These are phyloP conservation scores for Calonectria crousiana DNA, from an alignment of 2,329 filamentous ascomycete genomes.

Conservation along the genomic window DNA sequence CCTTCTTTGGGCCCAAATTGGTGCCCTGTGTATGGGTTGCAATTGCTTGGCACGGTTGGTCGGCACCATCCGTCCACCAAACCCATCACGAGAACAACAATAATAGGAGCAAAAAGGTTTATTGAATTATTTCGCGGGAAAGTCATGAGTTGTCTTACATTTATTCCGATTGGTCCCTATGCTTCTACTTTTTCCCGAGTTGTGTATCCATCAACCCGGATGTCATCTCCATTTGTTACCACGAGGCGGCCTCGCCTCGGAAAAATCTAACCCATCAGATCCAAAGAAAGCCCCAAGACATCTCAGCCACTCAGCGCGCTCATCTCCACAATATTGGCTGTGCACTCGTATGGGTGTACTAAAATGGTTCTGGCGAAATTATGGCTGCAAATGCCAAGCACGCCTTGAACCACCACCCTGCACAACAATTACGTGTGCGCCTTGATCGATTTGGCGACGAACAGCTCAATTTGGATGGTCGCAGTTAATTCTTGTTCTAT, in stretches of 20 bases:
- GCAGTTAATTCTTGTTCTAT: too few species aligned
- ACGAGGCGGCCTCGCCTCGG: not conserved
- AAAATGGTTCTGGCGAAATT: not conserved
- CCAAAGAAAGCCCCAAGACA: not conserved
- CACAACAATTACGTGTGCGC: not conserved
- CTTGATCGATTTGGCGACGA: not conserved
- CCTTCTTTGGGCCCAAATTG: not conserved
- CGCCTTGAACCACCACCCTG: not conserved
- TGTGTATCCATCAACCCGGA: not conserved
- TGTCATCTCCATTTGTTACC: not conserved
- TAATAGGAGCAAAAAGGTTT: not conserved
- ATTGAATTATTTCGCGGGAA: not conserved
- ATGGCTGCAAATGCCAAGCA: not conserved
- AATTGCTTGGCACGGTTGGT: not conserved
- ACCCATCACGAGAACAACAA: not conserved
- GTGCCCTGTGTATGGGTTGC: not conserved
- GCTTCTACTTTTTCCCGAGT: not conserved
- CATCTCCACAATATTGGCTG: not conserved
- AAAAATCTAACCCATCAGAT: not conserved
- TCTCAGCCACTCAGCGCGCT: not conserved
- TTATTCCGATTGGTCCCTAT: not conserved
- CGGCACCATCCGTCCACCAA: not conserved
- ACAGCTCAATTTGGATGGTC: too few species aligned
- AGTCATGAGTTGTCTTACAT: not conserved
- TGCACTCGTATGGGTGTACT: not conserved